Conservation (phyloP, 352 stramenopile species). For the Peronospora farinosa region DNA sequence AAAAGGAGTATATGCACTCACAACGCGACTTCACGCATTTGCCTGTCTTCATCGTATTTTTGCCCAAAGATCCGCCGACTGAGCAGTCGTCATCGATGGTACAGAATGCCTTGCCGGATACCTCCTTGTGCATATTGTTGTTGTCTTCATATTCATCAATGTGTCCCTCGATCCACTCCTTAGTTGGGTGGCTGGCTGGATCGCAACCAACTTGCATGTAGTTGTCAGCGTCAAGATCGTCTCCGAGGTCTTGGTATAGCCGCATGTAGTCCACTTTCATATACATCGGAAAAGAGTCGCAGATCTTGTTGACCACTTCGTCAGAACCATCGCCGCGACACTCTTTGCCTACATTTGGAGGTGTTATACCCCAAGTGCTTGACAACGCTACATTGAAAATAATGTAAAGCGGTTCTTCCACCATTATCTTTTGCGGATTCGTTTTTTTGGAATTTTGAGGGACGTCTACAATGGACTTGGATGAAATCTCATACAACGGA, state of each 20-base stretch:
- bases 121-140: constrained; percentile 40
- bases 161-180: constrained; percentile 58
- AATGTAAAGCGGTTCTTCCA: constrained; percentile 89
- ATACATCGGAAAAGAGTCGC: constrained; percentile 65
- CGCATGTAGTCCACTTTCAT: constrained; percentile 70
- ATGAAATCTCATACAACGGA: constrained; percentile 53
- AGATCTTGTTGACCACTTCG: constrained; percentile 42
- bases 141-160: constrained; percentile 54
- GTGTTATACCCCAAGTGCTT: constrained; percentile 70
- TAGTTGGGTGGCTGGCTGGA: constrained; percentile 49
- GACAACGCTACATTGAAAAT: constrained; percentile 92
- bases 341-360: constrained; percentile 39
- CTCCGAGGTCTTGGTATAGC: constrained; percentile 46
- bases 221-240: constrained; percentile 36
- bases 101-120: constrained; percentile 49
- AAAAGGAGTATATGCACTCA: constrained; percentile 32
- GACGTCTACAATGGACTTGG: constrained; percentile 37
- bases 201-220: constrained; percentile 56
- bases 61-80: constrained; percentile 22
- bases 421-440: constrained; percentile 60
- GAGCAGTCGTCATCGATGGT: constrained; percentile 52
- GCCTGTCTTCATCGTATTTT: constrained; percentile 32
- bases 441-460: constrained; percentile 38
- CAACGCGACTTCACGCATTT: constrained; percentile 53
- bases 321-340: constrained; percentile 53